Conservation (phyloP, 2,329 filamentous ascomycete genomes). For the Penicillium sclerotiorum region DNA sequence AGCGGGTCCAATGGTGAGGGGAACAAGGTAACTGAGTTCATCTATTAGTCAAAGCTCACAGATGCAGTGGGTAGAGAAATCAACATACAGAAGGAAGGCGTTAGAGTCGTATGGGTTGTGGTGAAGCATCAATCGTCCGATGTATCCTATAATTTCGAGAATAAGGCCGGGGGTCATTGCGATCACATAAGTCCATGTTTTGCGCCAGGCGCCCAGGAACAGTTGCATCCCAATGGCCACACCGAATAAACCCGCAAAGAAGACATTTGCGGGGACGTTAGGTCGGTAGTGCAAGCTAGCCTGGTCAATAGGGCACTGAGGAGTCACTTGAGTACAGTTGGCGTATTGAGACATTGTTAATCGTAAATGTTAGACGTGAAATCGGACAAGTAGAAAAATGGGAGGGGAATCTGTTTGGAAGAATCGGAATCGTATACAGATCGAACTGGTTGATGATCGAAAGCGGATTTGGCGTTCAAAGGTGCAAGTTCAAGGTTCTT, state of each 20-base stretch:
- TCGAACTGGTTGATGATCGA: no score
- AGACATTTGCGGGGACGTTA: constrained; percentile 14
- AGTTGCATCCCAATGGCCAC: constrained; percentile 10
- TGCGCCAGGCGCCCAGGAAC: constrained; percentile 6
- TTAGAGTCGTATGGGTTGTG: constrained; percentile 49
- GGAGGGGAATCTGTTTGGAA: no score
- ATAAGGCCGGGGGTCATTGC: constrained; percentile 54
- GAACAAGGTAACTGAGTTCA: constrained; percentile 61
- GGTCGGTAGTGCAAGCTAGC: constrained; percentile 16
- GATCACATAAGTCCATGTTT: constrained; percentile 14
- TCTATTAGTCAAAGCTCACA: constrained; percentile 9
- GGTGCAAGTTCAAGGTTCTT: no score
- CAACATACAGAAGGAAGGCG: constrained; percentile 48
- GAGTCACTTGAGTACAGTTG: constrained; percentile 15
- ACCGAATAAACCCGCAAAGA: constrained; percentile 14
- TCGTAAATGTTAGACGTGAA: no score
- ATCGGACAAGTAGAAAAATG: no score
- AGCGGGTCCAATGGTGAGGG: constrained; percentile 65
- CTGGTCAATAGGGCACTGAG: constrained; percentile 11
- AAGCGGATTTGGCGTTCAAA: no score
- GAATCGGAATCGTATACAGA: no score
- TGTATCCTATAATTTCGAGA: constrained; percentile 63
- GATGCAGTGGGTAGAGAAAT: neutral
- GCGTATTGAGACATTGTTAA: neutral
- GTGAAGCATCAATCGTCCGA: constrained; percentile 59